phyloP scores from a whole-genome alignment of 1,284 basidiomycete species.

The Microbotryum silenes-acaulis region DNA sequence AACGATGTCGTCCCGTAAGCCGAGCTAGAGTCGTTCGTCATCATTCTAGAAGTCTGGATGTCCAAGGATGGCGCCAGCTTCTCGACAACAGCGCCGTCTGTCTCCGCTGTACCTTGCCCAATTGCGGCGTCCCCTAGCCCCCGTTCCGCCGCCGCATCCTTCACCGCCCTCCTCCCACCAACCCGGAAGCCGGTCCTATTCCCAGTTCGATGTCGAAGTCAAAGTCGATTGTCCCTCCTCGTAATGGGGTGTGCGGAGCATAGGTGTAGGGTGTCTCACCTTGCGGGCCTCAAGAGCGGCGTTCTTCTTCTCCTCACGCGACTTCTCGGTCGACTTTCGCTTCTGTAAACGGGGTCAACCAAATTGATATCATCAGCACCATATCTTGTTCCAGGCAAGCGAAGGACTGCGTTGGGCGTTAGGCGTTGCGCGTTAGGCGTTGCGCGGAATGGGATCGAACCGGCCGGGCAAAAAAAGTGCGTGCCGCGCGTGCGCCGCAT shows the following conservation, averaged over 20 bases:
- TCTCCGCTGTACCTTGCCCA: too few relatives aligned
- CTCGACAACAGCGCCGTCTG: too few relatives aligned
- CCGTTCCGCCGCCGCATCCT: too few relatives aligned
- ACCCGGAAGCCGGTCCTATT: too few relatives aligned
- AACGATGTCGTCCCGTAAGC: background rate
- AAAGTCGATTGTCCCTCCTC: too few relatives aligned
- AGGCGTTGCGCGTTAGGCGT: background rate
- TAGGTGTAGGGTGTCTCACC: constrained; percentile 52
- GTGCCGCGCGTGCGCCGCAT: too few relatives aligned
- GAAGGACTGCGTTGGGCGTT: background rate
- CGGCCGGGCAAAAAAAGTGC: background rate
- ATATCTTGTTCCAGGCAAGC: background rate
- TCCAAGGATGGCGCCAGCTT: too few relatives aligned
- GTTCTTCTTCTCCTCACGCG: constrained; percentile 85
- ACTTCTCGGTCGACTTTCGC: constrained; percentile 97
- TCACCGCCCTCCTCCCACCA: too few relatives aligned
- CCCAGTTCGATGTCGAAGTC: too few relatives aligned
- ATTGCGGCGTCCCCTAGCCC: too few relatives aligned
- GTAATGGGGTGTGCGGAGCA: too few relatives aligned
- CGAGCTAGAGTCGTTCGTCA: background rate
- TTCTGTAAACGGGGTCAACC: constrained; percentile 48
- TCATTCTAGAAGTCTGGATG: background rate
- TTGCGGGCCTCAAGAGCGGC: constrained; percentile 82
- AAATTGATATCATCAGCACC: too few relatives aligned
- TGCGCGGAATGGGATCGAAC: background rate